phyloP scores from a whole-genome alignment of 495 filamentous ascomycete species.

The Aspergillus saccharolyticus region DNA sequence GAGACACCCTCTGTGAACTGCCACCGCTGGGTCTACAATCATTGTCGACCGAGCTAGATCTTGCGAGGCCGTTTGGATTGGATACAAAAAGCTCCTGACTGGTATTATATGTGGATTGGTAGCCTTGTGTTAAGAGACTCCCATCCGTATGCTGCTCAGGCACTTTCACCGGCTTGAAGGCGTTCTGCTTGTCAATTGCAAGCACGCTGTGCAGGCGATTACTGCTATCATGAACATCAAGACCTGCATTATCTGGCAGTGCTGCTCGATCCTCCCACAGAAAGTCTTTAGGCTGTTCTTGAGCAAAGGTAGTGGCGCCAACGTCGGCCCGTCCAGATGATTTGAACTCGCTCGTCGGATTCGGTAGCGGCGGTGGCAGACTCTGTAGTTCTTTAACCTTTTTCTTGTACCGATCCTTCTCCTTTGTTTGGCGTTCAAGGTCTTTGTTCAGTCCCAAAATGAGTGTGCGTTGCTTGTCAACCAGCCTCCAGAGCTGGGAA shows the following conservation, averaged over 20 bases:
- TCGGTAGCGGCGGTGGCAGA: slow-evolving; percentile 46
- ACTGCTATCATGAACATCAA: not conserved
- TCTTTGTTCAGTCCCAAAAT: slow-evolving; percentile 94
- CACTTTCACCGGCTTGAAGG: not conserved
- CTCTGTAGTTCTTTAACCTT: slow-evolving; percentile 74
- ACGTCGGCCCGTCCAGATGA: not conserved
- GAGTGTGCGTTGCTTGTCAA: slow-evolving; percentile 93
- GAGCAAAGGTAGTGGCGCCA: not conserved
- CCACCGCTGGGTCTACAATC: slow-evolving; percentile 14
- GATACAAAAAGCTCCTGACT: slow-evolving; percentile 16
- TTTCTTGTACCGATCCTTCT: slow-evolving; percentile 90
- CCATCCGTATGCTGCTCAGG: not conserved
- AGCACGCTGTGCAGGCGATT: not conserved
- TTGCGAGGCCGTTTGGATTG: slow-evolving; percentile 17
- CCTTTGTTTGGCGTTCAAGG: slow-evolving; percentile 83
- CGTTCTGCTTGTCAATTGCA: not conserved
- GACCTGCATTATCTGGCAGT: not conserved
- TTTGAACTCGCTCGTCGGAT: slow-evolving; percentile 15
- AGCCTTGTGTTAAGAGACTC: slow-evolving; percentile 6
- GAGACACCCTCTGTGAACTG: slow-evolving; percentile 33
- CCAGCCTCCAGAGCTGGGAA: slow-evolving; percentile 86
- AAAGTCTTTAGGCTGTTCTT: not conserved
- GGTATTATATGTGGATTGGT: slow-evolving; percentile 10
- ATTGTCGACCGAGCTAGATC: slow-evolving; percentile 15
- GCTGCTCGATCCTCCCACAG: not conserved